Evolutionary conservation across 2,329 filamentous ascomycete species (phyloP).

Genomic region (Aspergillus caelatus): DNA sequence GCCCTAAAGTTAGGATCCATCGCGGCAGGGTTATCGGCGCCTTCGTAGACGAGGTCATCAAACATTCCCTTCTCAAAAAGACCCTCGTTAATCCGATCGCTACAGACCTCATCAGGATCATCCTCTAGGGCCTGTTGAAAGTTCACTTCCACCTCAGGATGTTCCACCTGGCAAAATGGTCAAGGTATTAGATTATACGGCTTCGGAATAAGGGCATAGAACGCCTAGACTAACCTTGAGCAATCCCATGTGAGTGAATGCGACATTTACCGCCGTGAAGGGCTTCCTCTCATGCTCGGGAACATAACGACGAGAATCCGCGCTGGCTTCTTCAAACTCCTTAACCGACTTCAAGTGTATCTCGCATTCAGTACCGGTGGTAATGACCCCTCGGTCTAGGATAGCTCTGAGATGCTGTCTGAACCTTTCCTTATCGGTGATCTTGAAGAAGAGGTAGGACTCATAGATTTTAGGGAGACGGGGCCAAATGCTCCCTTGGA

Average conservation of each 20-base stretch:
- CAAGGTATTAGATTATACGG: background rate
- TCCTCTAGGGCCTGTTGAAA: background rate
- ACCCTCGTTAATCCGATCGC: slow-evolving; percentile 5
- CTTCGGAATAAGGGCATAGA: too few relatives aligned
- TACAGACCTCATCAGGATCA: slow-evolving; percentile 4
- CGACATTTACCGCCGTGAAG: slow-evolving; percentile 17
- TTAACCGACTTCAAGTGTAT: slow-evolving; percentile 1
- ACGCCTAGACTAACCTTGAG: slow-evolving; percentile 9
- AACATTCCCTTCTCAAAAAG: slow-evolving; percentile 21
- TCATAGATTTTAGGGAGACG: slow-evolving; percentile 18
- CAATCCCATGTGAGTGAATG: slow-evolving; percentile 17
- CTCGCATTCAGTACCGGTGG: slow-evolving; percentile 20
- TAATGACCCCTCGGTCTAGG: slow-evolving; percentile 8
- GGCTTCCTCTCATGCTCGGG: background rate
- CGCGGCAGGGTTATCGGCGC: slow-evolving; percentile 13
- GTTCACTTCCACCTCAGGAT: background rate
- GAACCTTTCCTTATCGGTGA: slow-evolving; percentile 18
- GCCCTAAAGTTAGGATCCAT: slow-evolving; percentile 20
- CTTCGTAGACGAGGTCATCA: slow-evolving; percentile 21
- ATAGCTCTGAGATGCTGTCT: slow-evolving; percentile 11
- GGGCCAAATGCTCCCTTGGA: slow-evolving; percentile 19
- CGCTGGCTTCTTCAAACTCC: slow-evolving; percentile 6
- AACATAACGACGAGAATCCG: background rate
- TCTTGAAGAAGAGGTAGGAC: slow-evolving; percentile 22
- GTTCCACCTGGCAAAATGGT: slow-evolving; percentile 1